Evolutionary conservation across 2,329 filamentous ascomycete genomes (phyloP), one percentile per base, ranked within the genome.

Genomic region (Orbilia brochopaga): DNA sequence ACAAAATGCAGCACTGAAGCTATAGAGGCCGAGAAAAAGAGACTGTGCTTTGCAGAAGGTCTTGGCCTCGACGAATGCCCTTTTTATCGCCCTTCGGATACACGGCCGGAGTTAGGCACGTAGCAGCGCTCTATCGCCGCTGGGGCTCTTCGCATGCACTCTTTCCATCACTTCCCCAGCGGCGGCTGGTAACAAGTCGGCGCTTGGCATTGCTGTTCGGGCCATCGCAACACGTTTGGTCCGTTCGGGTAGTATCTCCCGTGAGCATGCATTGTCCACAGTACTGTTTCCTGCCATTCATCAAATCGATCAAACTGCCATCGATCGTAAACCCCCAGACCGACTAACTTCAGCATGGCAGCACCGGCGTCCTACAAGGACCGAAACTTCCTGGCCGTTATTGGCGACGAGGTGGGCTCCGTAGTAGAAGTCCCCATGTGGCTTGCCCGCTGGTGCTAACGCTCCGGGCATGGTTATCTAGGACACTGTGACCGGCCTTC

Each of bases 401-500:
- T 99, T 79, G 94, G 94, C 58, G 94, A 99, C 80, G 94, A 99
- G 87, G 94, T 91, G 79, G 54, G 74, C 69, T 11, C 17, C 17
- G 4, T 21, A 10, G 10, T 5, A 17, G n/a, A 27, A 11, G 24
- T 40, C 11, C n/a, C 32, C 17, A 32, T 37, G 35, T 40, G 1
- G 21, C 7, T 46, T 24, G 27, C 23, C 21, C 19, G 13, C 15
- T 40, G 17, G 1, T 35, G 17, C 11, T 53, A 24, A 44, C 40
- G 32, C 48, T 24, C 30, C 23, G 52, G 44, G 46, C 61, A 74
- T 76, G 74, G 76, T 73, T 62, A 35, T 50, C 37, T 77, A 99
- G 94, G 91, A 95, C 82, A 96, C 94, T 53, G 92, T 97, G 67
- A 99, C 94, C 17, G 94, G 94, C 74, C 86, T 99, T 78, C 86